Evolutionary conservation across 768 basidiomycete species (phyloP), one percentile per base, ranked within the genome.

Genomic region (Aureoboletus auriporus): DNA sequence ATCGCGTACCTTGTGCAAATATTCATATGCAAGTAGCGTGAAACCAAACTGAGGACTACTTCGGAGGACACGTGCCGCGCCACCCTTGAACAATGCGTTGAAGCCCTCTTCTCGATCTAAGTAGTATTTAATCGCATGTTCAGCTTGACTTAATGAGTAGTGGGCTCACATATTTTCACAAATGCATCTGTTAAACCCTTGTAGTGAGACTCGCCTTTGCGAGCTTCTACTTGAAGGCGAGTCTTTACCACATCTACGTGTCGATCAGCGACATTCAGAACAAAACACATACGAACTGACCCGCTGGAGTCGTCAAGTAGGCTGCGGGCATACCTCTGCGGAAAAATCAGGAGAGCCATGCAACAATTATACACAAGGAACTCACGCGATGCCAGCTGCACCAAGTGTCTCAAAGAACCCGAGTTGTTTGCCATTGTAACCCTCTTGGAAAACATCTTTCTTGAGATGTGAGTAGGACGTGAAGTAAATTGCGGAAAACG

Each of bases 321-420:
- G 93, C 93, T 38, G 94, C 93, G 47, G 95, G 95, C 93, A 97
- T 97, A 53, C 96, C 96, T 57, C 94, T 95, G 56, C 64, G 17
- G 23, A 57, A 54, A 48, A 65, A 59, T 65, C 47, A 52, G 54
- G 34, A 41, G 28, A 39, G 20, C 17, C 44, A 51, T 54, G 51
- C 30, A 23, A 23, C 56, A 47, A 51, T 55, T 40, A 9, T 45
- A 31, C 47, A 52, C 52, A 38, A 30, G 23, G 37, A 79, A 79
- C 87, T 63, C 67, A 93, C 89, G 82, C 90, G 31, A 88, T 78
- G 4, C 80, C 90, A 39, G 93, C 93, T 41, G 91, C 76, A 48
- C 76, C 69, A 35, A 99, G 75, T 40, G 93, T 90, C 72, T 99
- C 95, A 31, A 90, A 64, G 73, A 97, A 96, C 13, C 84, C 84